Evolutionary conservation across 345 rosid genomes (phyloP).

Genomic region (Pistacia vera): DNA sequence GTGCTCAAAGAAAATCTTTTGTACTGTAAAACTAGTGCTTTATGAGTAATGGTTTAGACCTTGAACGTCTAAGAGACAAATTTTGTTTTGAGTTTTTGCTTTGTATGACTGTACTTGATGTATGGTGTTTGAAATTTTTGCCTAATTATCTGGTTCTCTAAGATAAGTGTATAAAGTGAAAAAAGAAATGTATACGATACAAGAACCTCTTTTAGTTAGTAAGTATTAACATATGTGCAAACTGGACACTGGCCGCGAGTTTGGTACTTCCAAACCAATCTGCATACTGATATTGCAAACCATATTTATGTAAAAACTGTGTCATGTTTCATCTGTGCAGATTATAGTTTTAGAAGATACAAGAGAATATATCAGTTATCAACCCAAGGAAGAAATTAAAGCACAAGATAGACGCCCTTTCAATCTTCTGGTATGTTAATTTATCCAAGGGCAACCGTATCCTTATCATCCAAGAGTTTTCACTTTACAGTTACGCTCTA

Average conservation of each 20-base stretch:
- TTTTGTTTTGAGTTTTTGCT: background rate
- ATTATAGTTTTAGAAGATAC: slow-evolving; percentile 93
- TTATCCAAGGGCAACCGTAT: background rate
- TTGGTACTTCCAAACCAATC: background rate
- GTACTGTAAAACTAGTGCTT: background rate
- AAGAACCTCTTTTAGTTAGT: background rate
- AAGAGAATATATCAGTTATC: slow-evolving; percentile 73
- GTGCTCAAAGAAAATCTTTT: background rate
- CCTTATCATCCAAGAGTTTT: slow-evolving; percentile 19
- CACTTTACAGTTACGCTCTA: slow-evolving; percentile 21
- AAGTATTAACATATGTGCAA: background rate
- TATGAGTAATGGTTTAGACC: background rate
- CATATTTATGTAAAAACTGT: background rate
- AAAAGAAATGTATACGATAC: background rate
- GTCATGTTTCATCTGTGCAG: slow-evolving; percentile 35
- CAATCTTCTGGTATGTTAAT: slow-evolving; percentile 72
- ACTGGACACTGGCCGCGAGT: background rate
- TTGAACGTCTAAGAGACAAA: background rate
- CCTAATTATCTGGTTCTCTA: background rate
- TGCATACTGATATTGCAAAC: background rate
- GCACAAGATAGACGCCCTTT: slow-evolving; percentile 77
- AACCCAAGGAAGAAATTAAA: slow-evolving; percentile 67
- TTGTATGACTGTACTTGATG: background rate
- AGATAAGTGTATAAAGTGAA: too few relatives aligned
- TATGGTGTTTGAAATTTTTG: background rate